Evolutionary conservation across 2,329 filamentous ascomycete genomes (phyloP).

Genomic region (Trichoderma endophyticum): DNA sequence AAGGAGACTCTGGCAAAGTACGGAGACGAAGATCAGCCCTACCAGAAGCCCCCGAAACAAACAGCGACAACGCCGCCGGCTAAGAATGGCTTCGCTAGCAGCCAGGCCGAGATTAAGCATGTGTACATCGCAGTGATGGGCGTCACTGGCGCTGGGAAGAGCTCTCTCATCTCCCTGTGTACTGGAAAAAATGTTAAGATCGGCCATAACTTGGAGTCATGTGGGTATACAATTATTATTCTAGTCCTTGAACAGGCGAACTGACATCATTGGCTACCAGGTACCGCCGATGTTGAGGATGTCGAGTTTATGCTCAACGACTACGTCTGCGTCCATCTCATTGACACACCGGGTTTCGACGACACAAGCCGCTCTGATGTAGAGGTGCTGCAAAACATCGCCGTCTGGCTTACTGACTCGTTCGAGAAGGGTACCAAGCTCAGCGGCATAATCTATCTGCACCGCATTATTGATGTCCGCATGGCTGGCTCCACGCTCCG

Average conservation of each 20-base stretch:
- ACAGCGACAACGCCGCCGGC: fast-evolving
- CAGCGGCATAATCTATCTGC: background rate
- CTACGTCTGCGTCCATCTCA: background rate
- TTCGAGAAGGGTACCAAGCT: fast-evolving
- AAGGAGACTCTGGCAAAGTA: no score
- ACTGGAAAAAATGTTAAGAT: background rate
- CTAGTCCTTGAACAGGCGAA: fast-evolving
- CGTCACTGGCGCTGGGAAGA: background rate
- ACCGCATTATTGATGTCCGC: background rate
- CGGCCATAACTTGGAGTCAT: background rate
- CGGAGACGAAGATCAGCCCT: background rate
- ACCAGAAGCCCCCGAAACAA: background rate
- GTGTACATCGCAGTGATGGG: background rate
- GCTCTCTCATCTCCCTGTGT: background rate
- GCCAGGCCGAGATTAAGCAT: background rate
- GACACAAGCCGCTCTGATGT: background rate
- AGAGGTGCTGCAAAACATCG: background rate
- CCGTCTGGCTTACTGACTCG: background rate
- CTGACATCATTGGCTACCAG: background rate
- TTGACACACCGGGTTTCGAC: background rate
- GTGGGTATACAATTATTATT: background rate
- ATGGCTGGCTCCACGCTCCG: background rate
- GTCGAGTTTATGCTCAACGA: background rate
- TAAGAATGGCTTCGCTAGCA: fast-evolving
- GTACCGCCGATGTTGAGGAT: background rate